Conservation (phyloP, 805 yeast species). For the Saccharomycopsis oosterbeekiorum region DNA sequence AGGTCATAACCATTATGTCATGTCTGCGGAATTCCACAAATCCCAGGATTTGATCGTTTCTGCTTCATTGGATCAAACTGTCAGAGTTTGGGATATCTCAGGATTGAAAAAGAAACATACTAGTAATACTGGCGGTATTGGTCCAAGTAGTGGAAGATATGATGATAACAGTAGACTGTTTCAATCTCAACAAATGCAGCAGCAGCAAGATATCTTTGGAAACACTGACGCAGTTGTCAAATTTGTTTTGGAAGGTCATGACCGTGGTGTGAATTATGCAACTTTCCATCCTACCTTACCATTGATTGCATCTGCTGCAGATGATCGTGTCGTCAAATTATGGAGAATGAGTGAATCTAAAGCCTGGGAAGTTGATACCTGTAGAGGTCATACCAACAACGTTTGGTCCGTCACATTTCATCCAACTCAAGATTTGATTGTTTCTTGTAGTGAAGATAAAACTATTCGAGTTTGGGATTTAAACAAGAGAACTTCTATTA, state of each 20-base stretch:
- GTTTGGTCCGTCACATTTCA: constrained; percentile 86
- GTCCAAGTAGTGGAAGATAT: background rate
- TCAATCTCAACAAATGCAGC: constrained; percentile 35
- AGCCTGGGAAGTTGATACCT: constrained; percentile 99
- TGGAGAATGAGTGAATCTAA: constrained; percentile 98
- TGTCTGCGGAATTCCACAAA: constrained; percentile 98
- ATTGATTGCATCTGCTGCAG: constrained; percentile 89
- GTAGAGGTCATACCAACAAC: constrained; percentile 94
- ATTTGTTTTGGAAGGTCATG: constrained; percentile 95
- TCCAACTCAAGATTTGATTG: constrained; percentile 83
- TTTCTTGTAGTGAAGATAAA: constrained; percentile 93
- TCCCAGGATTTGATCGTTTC: constrained; percentile 89
- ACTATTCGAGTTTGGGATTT: constrained; percentile 96
- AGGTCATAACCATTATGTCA: constrained; percentile 96
- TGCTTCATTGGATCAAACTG: constrained; percentile 96
- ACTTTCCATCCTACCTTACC: constrained; percentile 96
- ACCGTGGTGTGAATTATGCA: constrained; percentile 98
- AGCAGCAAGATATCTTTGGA: constrained; percentile 90
- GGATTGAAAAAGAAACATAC: constrained; percentile 93
- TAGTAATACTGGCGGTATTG: constrained; percentile 44
- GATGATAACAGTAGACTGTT: constrained; percentile 26
- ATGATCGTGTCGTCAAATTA: constrained; percentile 86
- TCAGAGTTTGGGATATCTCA: constrained; percentile 96
- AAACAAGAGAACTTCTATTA: constrained; percentile 85
- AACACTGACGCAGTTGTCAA: constrained; percentile 90